phyloP scores from a whole-genome alignment of 2,329 filamentous ascomycete genomes.

The Clarireedia homoeocarpa region DNA sequence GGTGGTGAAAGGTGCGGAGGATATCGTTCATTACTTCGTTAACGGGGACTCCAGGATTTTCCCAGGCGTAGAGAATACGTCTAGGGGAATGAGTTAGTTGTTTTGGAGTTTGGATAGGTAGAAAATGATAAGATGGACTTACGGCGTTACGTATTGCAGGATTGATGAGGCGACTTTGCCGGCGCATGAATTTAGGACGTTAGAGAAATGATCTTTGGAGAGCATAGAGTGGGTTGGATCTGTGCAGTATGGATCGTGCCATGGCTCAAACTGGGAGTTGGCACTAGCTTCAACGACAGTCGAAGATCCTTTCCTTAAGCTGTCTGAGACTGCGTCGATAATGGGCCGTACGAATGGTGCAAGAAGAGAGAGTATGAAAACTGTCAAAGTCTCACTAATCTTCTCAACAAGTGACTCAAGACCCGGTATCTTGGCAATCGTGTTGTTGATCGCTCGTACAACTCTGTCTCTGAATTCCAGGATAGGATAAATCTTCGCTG shows the following conservation, averaged over 20 bases:
- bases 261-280: conserved; percentile 70
- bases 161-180: conserved; percentile 67
- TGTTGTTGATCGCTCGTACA: conserved; percentile 73
- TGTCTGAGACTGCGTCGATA: conserved; percentile 77
- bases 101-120: conserved; percentile 19
- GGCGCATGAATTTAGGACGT: conserved; percentile 69
- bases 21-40: conserved; percentile 80
- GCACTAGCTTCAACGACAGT: conserved; percentile 57
- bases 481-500: conserved; percentile 86
- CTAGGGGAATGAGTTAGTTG: conserved; percentile 29
- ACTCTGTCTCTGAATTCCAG: conserved; percentile 90
- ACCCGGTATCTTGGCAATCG: conserved; percentile 85
- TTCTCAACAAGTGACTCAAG: conserved; percentile 82
- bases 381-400: conserved; percentile 84
- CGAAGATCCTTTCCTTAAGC: conserved; percentile 78
- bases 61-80: conserved; percentile 86
- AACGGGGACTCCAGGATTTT: conserved; percentile 74
- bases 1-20: conserved; percentile 81
- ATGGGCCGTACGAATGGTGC: conserved; percentile 89
- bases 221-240: conserved; percentile 79
- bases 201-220: conserved; percentile 79
- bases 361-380: conserved; percentile 85
- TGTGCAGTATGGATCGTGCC: conserved; percentile 66
- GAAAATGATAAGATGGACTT: conserved; percentile 35
- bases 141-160: conserved; percentile 79